Conservation (phyloP, 169 alveolate species). For the Miamiensis avidus region DNA sequence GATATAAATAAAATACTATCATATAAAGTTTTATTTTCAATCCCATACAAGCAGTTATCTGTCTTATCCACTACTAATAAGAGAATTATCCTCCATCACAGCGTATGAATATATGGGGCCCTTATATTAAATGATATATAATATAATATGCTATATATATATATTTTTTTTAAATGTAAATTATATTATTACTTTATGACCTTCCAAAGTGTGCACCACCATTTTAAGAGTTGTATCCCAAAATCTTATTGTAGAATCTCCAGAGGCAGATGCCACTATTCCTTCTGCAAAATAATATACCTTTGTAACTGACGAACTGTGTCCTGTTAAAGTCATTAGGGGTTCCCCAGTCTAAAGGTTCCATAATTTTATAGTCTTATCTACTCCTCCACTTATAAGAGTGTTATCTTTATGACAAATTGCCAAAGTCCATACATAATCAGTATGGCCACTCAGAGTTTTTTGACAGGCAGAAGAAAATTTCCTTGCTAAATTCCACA, state of each 20-base stretch:
- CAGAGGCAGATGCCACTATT: neutral
- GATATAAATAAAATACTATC: neutral
- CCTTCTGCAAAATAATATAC: neutral
- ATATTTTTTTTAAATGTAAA: too few species aligned
- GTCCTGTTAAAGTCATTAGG: neutral
- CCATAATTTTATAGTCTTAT: neutral
- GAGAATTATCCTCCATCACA: too few species aligned
- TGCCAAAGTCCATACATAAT: neutral
- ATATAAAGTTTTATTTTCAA: too few species aligned
- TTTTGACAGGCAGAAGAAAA: neutral
- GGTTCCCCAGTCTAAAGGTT: neutral
- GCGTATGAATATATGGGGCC: neutral
- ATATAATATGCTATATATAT: too few species aligned
- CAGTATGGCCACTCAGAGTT: neutral
- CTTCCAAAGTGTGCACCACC: neutral
- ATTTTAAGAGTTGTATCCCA: neutral
- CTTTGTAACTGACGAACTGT: neutral
- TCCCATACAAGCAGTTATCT: neutral
- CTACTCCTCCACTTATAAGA: neutral
- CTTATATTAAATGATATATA: too few species aligned
- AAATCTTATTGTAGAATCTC: neutral
- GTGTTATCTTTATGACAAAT: neutral
- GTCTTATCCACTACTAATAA: too few species aligned
- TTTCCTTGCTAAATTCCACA: neutral
- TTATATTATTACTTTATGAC: neutral